Conservation (phyloP, 1,139 yeast genomes). For the Kurtzmaniella quercitrusa region DNA sequence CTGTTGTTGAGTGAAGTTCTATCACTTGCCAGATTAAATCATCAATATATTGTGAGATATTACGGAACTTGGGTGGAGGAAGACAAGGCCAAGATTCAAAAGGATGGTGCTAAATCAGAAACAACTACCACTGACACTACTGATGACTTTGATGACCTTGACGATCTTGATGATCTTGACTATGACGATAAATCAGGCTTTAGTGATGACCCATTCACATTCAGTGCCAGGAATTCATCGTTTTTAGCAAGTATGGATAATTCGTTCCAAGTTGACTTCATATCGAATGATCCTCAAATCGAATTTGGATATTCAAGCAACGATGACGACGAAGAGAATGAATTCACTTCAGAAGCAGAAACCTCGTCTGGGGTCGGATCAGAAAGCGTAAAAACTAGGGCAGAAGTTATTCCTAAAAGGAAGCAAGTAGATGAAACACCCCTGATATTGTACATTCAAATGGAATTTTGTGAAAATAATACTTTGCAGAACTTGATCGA, state of each 20-base stretch:
- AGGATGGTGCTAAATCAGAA: constrained; percentile 5
- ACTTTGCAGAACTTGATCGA: constrained; percentile 79
- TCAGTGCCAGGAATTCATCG: constrained; percentile 23
- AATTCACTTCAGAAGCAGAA: constrained; percentile 18
- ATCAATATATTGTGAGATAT: constrained; percentile 92
- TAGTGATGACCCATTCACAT: constrained; percentile 9
- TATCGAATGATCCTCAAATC: constrained; percentile 59
- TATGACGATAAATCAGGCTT: background rate
- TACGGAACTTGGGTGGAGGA: constrained; percentile 97
- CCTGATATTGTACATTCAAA: constrained; percentile 68
- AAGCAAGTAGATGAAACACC: constrained; percentile 13
- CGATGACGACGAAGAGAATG: constrained; percentile 19
- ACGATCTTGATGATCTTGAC: constrained; percentile 10
- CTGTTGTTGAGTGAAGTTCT: constrained; percentile 85
- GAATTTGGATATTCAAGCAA: constrained; percentile 51
- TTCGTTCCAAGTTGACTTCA: constrained; percentile 55
- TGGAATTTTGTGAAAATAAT: constrained; percentile 97
- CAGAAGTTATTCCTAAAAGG: background rate
- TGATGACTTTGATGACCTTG: constrained; percentile 16
- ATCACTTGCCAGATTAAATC: constrained; percentile 85
- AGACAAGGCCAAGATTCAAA: constrained; percentile 6
- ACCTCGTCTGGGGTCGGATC: background rate
- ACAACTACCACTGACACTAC: constrained; percentile 8
- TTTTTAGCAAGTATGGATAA: constrained; percentile 26
- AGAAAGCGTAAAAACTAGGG: background rate